Base-by-base conservation (phyloP, 768 basidiomycete species). In the Boletus rubropictus region DNA sequence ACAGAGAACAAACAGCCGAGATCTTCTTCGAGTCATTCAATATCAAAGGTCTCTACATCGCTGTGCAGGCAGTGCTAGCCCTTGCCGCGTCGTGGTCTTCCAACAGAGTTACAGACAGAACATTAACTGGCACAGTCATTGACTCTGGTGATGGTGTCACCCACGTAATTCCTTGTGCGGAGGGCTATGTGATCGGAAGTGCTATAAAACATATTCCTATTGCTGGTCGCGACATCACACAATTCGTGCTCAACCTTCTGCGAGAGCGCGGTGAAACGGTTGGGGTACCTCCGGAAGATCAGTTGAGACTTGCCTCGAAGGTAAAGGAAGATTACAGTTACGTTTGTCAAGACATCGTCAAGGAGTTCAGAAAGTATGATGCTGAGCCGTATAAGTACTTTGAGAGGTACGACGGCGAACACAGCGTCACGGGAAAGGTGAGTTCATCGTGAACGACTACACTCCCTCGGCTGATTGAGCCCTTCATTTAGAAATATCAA, bases 21-120 rank as follows among this genome's bases (percentile, higher is more conserved):
- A 98, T 98, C 72, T 97, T 99, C 79, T 99, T 98, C 68, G 96
- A 99, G 71, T 95, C 92, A 0, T 99, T 99, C 82, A 98, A 98
- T 70, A 94, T 97, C 72, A 89, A 93, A 64, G 95, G 95, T 18
- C 78, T 97, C 36, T 98, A 98, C 69, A 98, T 99, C 59, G 96
- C 94, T 42, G 96, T 99, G 0, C 96, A 98, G 66, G 96, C 96
- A 29, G 96, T 99, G 5, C 84, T 99, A 9, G 96, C 96, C 0
- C 87, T 99, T 52, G 96, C 96, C 4, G 95, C 95, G 0, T 94
- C 92, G 1, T 98, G 96, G 96, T 80, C 92, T 1, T 93, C 89
- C 50, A 88, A 86, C 66, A 81, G 85, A 51, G 89, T 89, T 53
- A 80, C 80, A 18, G 91, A 95, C 68, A 84, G 93, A 53, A 93